Evolutionary conservation across 2,329 filamentous ascomycete genomes (phyloP), one percentile per base, ranked within the genome.

Genomic region (Penicillium occitanis): DNA sequence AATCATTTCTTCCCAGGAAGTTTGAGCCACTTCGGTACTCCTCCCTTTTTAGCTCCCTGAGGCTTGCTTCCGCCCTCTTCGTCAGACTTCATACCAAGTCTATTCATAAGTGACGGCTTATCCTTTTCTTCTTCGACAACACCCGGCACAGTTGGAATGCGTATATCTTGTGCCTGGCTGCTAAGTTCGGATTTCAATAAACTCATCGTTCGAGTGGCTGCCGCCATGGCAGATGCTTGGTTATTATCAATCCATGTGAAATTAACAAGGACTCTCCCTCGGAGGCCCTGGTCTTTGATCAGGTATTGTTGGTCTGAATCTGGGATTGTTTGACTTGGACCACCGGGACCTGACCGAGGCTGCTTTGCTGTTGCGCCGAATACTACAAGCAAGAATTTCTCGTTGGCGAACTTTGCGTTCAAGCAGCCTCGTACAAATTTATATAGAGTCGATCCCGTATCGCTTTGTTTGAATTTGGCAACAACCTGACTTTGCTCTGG

Each of bases 401-500:
- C 85, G 1, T 82, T 78, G 6, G 84, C 81, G 65, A 80, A 75
- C 40, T 70, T 66, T 35, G 87, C 77, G 1, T 87, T 85, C 76
- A 99, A 89, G 68, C 94, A 87, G 51, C 82, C 83, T 62, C 88
- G 84, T 19, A 97, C 91, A 69, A 90, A 92, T 14, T 83, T 81
- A 78, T 98, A 92, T 1, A 99, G 81, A 61, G 86, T 85, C 2
- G 85, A 83, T 1, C 89, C 90, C 0, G 91, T 92, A 63, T 93
- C 89, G 1, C 82, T 76, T 22, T 87, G 87, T 1, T 83, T 85
- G 70, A 96, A 88, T n/a, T 84, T 85, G 79, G 89, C 89, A 61
- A 92, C 87, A 37, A 93, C 87, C 63, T 89, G 88, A 66, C 88
- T 91, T 71, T 93, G 91, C 75, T 98, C 93, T 0, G 94, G 94